Base-by-base conservation (phyloP, 75 land plant species). In the Selaginella moellendorffii region DNA sequence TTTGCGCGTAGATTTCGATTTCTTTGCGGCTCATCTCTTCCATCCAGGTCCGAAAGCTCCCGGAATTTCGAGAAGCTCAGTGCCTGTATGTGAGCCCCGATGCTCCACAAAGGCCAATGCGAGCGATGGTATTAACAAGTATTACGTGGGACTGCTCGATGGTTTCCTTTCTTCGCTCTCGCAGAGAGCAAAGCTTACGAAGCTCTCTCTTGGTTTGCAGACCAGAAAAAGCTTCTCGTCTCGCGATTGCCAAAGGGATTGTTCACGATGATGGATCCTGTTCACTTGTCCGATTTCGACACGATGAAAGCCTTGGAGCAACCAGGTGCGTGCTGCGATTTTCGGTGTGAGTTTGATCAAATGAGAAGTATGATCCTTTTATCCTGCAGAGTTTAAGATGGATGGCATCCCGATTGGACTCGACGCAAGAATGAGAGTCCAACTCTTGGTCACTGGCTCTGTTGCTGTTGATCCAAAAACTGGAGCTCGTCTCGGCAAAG, bases 381-480 rank as follows among this genome's bases (percentile, higher is more conserved):
- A 46, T 18, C 51, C 51, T 56, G 59, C 24, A 56, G 59, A 25
- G 2, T 19, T 9, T 56, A 5, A 19, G n/a, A 56, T 19, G 21
- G 17, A 9, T 19, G 59, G 59, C n/a, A 25, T 2, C 8, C 24
- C 24, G 5, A 9, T 56, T 2, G 21, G 59, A 8, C 19, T 56
- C n/a, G 59, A 8, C n/a, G 59, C 8, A 9, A 5, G n/a, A 56
- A 5, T 56, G 8, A 56, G n/a, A 21, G 59, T 56, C 9, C 17
- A 56, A 8, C 9, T 56, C 23, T 24, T 56, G 19, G n/a, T 56
- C 19, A 21, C 19, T 56, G 59, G 24, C 24, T 56, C 59, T 21
- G 59, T 56, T 56, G 59, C 59, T 21, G 59, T 56, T 56, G 59
- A 56, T 56, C 59, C 59, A 8, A 56, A 2, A 8, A 56, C 59